Conservation (phyloP, 2,329 filamentous ascomycete genomes). For the Aureobasidium mangrovei region DNA sequence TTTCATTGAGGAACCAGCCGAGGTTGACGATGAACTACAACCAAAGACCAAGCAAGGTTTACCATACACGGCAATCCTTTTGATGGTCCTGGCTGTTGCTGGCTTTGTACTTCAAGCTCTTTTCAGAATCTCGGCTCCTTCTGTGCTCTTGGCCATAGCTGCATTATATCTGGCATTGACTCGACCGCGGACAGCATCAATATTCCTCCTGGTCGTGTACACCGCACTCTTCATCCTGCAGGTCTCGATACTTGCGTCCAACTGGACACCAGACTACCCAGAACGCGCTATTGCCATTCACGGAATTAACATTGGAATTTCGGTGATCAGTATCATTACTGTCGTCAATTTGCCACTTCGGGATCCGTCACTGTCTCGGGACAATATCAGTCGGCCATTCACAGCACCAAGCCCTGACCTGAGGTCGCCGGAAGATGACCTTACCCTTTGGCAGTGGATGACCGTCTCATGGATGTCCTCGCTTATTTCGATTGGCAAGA, state of each 20-base stretch:
- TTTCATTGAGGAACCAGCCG: constrained; percentile 40
- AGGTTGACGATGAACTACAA: constrained; percentile 18
- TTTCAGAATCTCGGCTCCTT: constrained; percentile 17
- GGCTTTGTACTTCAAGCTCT: constrained; percentile 11
- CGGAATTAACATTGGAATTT: constrained; percentile 19
- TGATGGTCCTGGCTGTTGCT: constrained; percentile 21
- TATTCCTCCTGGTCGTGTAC: constrained; percentile 19
- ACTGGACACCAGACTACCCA: background rate
- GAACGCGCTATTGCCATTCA: constrained; percentile 17
- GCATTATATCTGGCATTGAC: constrained; percentile 19
- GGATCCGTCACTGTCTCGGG: constrained; percentile 44
- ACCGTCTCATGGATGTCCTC: constrained; percentile 75
- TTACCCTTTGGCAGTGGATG: constrained; percentile 77
- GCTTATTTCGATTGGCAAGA: constrained; percentile 56
- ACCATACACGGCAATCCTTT: constrained; percentile 24
- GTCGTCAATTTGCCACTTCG: constrained; percentile 64
- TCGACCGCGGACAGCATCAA: constrained; percentile 23
- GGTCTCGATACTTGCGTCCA: constrained; percentile 8
- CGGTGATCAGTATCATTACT: constrained; percentile 41
- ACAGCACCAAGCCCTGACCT: constrained; percentile 47
- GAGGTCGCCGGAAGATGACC: constrained; percentile 70
- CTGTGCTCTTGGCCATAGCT: constrained; percentile 16
- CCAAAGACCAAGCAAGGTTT: constrained; percentile 26
- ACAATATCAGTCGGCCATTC: constrained; percentile 53
- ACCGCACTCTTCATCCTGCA: constrained; percentile 20